Evolutionary conservation across 2,329 filamentous ascomycete species (phyloP), one percentile per base, ranked within the genome.

Genomic region (Eutypella sp.): DNA sequence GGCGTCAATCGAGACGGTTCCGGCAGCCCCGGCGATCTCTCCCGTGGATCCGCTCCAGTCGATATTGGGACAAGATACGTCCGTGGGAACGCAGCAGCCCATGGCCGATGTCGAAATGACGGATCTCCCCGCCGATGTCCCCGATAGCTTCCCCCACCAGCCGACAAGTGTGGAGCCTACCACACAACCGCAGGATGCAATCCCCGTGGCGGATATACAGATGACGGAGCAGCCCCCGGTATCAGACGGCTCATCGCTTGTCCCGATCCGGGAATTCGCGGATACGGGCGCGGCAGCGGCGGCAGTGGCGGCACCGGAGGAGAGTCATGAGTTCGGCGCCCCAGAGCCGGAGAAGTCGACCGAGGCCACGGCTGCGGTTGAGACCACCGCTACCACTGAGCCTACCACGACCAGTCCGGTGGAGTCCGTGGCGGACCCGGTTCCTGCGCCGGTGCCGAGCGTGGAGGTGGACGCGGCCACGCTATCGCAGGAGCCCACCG

Each of bases 21-120:
- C n/a, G n/a, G n/a, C n/a, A n/a, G n/a, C n/a, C n/a, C n/a, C n/a
- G n/a, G n/a, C n/a, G n/a, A 22, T 11, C 22, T 16, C 43, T 31
- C 22, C 20, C 16, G 13, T 15, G 18, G 25, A 29, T 5, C 27
- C 24, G 11, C 22, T 44, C 19, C 15, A 23, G 19, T 19, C 29
- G 31, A 31, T 41, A 13, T 16, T 20, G 13, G 40, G 41, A 19
- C 23, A 40, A 19, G 39, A 42, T 5, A 24, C 33, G 5, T 37
- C 23, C 29, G 25, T 23, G 2, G 44, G 40, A 16, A 36, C 38
- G 31, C 39, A 46, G 31, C 39, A 46, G 8, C 27, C 40, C 27
- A 40, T 43, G 3, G 31, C 44, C 6, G 50, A 54, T 20, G 40
- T 46, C 7, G 48, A 52, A 24, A 55, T 52, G 50, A 18, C 31